Evolutionary conservation across 2,329 filamentous ascomycete genomes (phyloP).

Genomic region (Pseudodiploospora longispora): DNA sequence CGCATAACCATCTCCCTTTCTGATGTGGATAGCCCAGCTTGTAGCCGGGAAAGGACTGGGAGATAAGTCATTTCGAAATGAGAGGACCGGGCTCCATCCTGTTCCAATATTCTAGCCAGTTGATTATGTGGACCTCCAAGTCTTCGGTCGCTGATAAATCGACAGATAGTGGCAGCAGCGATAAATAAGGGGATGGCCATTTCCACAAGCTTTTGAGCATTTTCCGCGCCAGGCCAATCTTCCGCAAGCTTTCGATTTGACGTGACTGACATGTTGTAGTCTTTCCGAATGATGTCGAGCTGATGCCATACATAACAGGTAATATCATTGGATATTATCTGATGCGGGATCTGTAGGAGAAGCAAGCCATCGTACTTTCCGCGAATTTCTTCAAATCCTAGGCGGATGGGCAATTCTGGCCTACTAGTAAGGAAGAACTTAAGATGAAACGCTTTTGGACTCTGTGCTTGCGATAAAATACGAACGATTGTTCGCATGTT

Average conservation of each 20-base stretch:
- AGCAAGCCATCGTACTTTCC: conserved; percentile 6
- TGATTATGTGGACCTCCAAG: conserved; percentile 15
- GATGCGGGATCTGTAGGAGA: neutral
- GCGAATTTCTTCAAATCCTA: conserved; percentile 24
- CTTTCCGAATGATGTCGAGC: neutral
- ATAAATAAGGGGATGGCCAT: conserved; percentile 28
- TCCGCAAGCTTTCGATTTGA: neutral
- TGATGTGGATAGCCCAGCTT: neutral
- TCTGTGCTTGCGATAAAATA: conserved; percentile 4
- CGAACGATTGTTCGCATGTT: conserved; percentile 24
- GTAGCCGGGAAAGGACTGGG: conserved; percentile 9
- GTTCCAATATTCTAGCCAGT: conserved; percentile 16
- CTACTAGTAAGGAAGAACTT: conserved; percentile 34
- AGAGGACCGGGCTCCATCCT: conserved; percentile 4
- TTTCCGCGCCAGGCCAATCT: conserved; percentile 7
- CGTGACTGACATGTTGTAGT: conserved; percentile 7
- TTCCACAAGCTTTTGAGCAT: conserved; percentile 10
- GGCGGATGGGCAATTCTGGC: conserved; percentile 29
- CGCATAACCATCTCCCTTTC: conserved; percentile 8
- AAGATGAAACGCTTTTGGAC: conserved; percentile 13
- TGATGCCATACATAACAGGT: neutral
- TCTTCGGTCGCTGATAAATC: conserved; percentile 17
- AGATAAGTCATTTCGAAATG: conserved; percentile 13
- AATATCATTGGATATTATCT: conserved; percentile 4
- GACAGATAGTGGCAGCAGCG: conserved; percentile 25